Conservation (phyloP, 1,284 basidiomycete genomes). For the Chondrostereum purpureum region DNA sequence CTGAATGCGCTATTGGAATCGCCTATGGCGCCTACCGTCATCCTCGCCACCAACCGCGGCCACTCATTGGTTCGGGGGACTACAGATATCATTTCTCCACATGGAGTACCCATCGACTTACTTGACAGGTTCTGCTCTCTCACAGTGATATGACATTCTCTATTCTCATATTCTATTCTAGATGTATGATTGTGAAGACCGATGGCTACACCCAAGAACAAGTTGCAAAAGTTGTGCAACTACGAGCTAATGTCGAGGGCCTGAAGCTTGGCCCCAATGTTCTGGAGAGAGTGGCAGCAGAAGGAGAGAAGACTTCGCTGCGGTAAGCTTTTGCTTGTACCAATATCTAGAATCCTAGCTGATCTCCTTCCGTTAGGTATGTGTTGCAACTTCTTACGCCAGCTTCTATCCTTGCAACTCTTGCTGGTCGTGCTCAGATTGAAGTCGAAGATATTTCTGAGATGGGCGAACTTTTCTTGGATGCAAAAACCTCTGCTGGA, state of each 20-base stretch:
- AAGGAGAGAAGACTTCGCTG: conserved; percentile 82
- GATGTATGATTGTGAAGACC: conserved; percentile 77
- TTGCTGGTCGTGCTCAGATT: conserved; percentile 78
- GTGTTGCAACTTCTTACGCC: conserved; percentile 90
- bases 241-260: conserved; percentile 84
- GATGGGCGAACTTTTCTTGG: conserved; percentile 91
- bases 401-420: conserved; percentile 79
- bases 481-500: conserved; percentile 77
- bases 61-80: conserved; percentile 90
- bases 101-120: conserved; percentile 92
- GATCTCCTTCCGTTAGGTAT: conserved; percentile 47
- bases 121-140: conserved; percentile 69
- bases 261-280: conserved; percentile 75
- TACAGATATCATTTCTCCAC: conserved; percentile 84
- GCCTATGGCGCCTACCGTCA: conserved; percentile 94
- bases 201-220: conserved; percentile 81
- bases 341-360: conserved; percentile 6
- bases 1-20: conserved; percentile 94
- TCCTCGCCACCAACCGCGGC: conserved; percentile 94
- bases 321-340: conserved; percentile 43
- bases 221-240: conserved; percentile 81
- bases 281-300: conserved; percentile 73
- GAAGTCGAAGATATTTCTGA: conserved; percentile 83
- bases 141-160: conserved; percentile 8
- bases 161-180: conserved; percentile 5